Conservation (phyloP, 2,329 filamentous ascomycete genomes). For the Diplodia corticola region DNA sequence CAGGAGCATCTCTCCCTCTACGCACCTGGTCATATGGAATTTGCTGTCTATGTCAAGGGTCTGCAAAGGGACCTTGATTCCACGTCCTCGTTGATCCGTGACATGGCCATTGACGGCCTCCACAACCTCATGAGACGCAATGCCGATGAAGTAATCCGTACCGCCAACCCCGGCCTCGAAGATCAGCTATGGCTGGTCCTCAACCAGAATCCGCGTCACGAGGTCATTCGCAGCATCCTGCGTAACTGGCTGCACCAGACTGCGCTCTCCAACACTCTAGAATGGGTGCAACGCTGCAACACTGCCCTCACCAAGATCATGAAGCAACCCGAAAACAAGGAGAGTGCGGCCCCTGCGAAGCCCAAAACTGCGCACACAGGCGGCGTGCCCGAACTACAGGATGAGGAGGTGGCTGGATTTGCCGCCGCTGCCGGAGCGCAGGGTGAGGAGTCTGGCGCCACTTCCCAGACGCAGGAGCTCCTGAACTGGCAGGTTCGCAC, state of each 20-base stretch:
- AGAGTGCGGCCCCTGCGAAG: conserved; percentile 48
- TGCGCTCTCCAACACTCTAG: conserved; percentile 71
- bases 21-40: conserved; percentile 83
- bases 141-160: conserved; percentile 75
- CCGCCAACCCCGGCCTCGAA: conserved; percentile 76
- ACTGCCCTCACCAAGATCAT: conserved; percentile 81
- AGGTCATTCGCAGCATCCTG: conserved; percentile 82
- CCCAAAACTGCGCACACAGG: conserved; percentile 34
- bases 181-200: conserved; percentile 90
- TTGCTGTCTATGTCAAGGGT: conserved; percentile 76
- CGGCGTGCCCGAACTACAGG: conserved; percentile 74
- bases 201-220: conserved; percentile 73
- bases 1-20: conserved; percentile 91
- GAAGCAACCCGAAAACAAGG: conserved; percentile 52
- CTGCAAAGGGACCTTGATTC: conserved; percentile 78
- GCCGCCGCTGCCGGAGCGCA: conserved; percentile 68
- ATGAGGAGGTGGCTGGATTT: conserved; percentile 96
- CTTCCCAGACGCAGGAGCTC: conserved; percentile 68
- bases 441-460: conserved; percentile 44
- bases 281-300: conserved; percentile 90
- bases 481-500: conserved; percentile 94
- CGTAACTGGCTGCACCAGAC: conserved; percentile 93
- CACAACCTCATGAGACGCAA: conserved; percentile 95
- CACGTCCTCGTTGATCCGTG: conserved; percentile 66
- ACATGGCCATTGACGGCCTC: conserved; percentile 81